These are phyloP conservation scores for Colletotrichum musae DNA, from an alignment of 2,329 filamentous ascomycete species.

Conservation along the genomic window DNA sequence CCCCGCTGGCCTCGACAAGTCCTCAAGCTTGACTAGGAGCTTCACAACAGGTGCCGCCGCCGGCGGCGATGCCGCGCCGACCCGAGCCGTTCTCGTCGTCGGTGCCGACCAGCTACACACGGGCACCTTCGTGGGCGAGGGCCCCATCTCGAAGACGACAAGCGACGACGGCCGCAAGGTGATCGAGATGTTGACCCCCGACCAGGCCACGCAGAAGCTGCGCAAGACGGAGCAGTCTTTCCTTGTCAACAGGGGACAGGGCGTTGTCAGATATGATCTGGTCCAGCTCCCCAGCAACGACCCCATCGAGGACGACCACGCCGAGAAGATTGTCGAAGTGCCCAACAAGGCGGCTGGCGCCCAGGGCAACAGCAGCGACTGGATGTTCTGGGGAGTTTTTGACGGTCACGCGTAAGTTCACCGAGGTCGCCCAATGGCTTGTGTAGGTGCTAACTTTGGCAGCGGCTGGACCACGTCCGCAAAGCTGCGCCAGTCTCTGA, in stretches of 20 bases:
- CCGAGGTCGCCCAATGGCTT: too few relatives aligned
- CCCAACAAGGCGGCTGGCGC: slow-evolving; percentile 67
- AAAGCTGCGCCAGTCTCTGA: slow-evolving; percentile 91
- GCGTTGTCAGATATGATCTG: slow-evolving; percentile 94
- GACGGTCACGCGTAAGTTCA: slow-evolving; percentile 88
- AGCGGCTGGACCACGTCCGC: slow-evolving; percentile 99
- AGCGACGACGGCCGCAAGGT: slow-evolving; percentile 88
- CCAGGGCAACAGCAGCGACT: slow-evolving; percentile 78
- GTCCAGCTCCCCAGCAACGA: slow-evolving; percentile 97
- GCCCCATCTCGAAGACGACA: slow-evolving; percentile 88
- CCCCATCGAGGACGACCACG: slow-evolving; percentile 98
- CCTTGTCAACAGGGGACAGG: slow-evolving; percentile 87
- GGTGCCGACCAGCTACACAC: slow-evolving; percentile 93
- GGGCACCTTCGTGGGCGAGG: slow-evolving; percentile 86
- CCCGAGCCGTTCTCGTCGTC: slow-evolving; percentile 84
- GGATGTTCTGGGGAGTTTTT: slow-evolving; percentile 99
- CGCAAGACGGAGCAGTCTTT: slow-evolving; percentile 93
- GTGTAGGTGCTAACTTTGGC: slow-evolving; percentile 31
- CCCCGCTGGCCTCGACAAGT: slow-evolving; percentile 51
- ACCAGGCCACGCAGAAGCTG: slow-evolving; percentile 92
- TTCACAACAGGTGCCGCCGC: slow-evolving; percentile 56
- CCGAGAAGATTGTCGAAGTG: slow-evolving; percentile 97
- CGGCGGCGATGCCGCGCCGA: slow-evolving; percentile 59
- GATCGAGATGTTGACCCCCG: slow-evolving; percentile 95
- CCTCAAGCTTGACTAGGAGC: slow-evolving; percentile 55